Percentiles rank a stretch among this genome's conserved stretches.
Evolutionary conservation across 2,329 filamentous ascomycete genomes (phyloP).

Genomic region (Mycocentrospora acerina): DNA sequence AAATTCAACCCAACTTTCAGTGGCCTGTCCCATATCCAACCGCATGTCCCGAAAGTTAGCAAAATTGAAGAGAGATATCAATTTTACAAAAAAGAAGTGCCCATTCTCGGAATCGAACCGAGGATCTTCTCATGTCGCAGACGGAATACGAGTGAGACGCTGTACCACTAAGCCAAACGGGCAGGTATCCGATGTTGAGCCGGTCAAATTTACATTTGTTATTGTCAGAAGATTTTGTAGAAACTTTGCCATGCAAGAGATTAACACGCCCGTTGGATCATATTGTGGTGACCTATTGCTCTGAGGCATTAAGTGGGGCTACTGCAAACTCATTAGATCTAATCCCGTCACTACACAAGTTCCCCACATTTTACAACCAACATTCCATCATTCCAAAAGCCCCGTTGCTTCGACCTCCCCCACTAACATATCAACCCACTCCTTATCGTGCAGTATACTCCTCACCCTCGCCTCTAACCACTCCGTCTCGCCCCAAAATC

Average conservation of each 20-base stretch:
- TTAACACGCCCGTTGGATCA: too few relatives aligned
- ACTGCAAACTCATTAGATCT: too few relatives aligned
- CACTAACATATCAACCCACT: conserved; percentile 20
- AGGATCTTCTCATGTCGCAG: conserved; percentile 22
- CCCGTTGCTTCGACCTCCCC: conserved; percentile 9
- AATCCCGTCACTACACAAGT: not conserved
- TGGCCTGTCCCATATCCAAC: too few relatives aligned
- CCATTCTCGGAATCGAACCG: conserved; percentile 21
- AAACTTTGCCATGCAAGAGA: too few relatives aligned
- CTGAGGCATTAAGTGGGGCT: too few relatives aligned
- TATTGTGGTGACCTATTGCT: too few relatives aligned
- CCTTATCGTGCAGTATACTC: conserved; percentile 24
- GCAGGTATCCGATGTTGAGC: conserved; percentile 10
- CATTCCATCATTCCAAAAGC: not conserved
- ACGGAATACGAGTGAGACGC: conserved; percentile 23
- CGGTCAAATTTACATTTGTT: too few relatives aligned
- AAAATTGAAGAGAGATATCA: too few relatives aligned
- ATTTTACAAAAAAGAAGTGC: conserved; percentile 14
- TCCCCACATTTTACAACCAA: not conserved
- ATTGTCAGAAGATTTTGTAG: too few relatives aligned
- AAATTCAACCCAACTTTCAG: too few relatives aligned
- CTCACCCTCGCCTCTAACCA: conserved; percentile 38
- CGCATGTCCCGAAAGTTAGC: too few relatives aligned
- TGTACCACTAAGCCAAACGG: conserved; percentile 24
- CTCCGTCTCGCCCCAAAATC: conserved; percentile 40